Conservation (phyloP, 352 stramenopile species). For the Phytophthora quininea region DNA sequence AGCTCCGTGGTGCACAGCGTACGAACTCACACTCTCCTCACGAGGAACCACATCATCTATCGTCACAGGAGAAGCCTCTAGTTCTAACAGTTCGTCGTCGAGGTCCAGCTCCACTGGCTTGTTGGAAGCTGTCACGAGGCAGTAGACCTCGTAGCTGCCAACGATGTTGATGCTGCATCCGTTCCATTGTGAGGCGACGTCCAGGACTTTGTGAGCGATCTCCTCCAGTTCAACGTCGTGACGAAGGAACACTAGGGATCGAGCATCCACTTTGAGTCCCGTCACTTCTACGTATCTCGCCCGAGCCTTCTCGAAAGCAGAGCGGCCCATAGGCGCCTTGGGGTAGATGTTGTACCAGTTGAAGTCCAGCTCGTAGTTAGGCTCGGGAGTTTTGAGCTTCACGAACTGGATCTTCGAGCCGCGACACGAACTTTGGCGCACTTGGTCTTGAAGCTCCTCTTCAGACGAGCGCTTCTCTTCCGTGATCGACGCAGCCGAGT, state of each 20-base stretch:
- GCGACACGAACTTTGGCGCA: slow-evolving; percentile 16
- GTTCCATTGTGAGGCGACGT: slow-evolving; percentile 69
- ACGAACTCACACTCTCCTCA: slow-evolving; percentile 71
- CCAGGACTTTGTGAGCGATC: slow-evolving; percentile 51
- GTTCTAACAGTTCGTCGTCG: slow-evolving; percentile 36
- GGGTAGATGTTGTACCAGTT: slow-evolving; percentile 82
- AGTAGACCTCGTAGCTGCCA: slow-evolving; percentile 64
- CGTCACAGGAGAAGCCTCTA: slow-evolving; percentile 42
- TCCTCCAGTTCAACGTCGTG: slow-evolving; percentile 59
- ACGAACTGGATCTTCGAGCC: slow-evolving; percentile 41
- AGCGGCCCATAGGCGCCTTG: slow-evolving; percentile 62
- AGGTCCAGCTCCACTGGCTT: slow-evolving; percentile 31
- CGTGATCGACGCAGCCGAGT: not conserved
- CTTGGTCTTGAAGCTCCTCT: slow-evolving; percentile 6
- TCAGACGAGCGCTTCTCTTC: slow-evolving; percentile 13
- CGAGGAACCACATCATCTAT: slow-evolving; percentile 64
- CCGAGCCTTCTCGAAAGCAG: slow-evolving; percentile 42
- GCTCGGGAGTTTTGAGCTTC: slow-evolving; percentile 63
- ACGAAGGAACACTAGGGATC: slow-evolving; percentile 63
- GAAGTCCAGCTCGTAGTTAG: slow-evolving; percentile 78
- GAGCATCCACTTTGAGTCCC: slow-evolving; percentile 63
- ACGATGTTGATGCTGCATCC: slow-evolving; percentile 76
- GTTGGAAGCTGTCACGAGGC: slow-evolving; percentile 58
- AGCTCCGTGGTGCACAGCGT: slow-evolving; percentile 67
- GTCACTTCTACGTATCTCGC: slow-evolving; percentile 57